Evolutionary conservation across 2,329 filamentous ascomycete species (phyloP), one percentile per base, ranked within the genome.

Genomic region (Scleromitrula shiraiana): DNA sequence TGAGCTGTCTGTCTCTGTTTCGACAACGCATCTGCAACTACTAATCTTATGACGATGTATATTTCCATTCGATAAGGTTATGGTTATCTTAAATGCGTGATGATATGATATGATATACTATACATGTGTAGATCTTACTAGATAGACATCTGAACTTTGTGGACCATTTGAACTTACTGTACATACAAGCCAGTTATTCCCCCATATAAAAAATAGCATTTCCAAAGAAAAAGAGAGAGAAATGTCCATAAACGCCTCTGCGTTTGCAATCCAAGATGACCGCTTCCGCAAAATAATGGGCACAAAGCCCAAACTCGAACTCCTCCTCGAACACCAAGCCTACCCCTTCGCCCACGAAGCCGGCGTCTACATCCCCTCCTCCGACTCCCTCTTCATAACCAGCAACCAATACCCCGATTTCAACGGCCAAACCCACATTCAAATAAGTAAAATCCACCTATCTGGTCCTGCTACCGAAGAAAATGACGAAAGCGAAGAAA

Each of bases 301-400:
- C 15, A 22, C 15, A 12, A 20, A 4, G n/a, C 33, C 46, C 24
- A 24, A 24, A 23, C 57, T 78, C 51, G 75, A 75, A 1, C 61
- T 76, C 3, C 49, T 56, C 7, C 41, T 49, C 20, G 64, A 68
- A 4, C 66, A 70, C 35, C 39, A 43, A 5, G 39, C 41, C 3
- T 54, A 53, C 29, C 56, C 56, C 7, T 57, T 58, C 5, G 79
- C 76, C 37, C 76, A 79, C 46, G 76, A 80, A 54, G 76, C 75
- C 6, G 72, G 75, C 8, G 68, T 76, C 0, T 79, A 73, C 43
- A 50, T 5, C 30, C 15, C 33, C 17, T 15, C 15, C 12, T 12
- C 15, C 19, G 33, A 37, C 33, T 15, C 15, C 32, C 77, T 77
- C 54, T 77, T 78, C 35, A 72, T 69, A 0, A 65, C 71, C 17